These are phyloP conservation scores for Tricholoma sp. DNA, from an alignment of 768 basidiomycete genomes.

Conservation along the genomic window DNA sequence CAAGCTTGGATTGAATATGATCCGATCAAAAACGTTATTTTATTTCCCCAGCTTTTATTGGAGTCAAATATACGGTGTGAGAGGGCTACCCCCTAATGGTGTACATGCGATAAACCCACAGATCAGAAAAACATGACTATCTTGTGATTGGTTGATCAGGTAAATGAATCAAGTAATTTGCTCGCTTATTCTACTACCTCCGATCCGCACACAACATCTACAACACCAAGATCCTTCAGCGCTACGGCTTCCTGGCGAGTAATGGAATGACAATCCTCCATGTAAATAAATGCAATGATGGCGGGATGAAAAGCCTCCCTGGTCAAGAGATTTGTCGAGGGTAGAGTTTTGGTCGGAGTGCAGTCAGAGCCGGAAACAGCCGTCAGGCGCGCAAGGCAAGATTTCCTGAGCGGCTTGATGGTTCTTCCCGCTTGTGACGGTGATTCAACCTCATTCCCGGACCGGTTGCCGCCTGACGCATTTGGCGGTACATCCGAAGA, in stretches of 20 bases:
- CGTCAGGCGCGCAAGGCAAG: conserved; percentile 16
- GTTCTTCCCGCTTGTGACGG: conserved; percentile 18
- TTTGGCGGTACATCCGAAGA: conserved; percentile 12
- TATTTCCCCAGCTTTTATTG: too few relatives aligned
- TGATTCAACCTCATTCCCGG: conserved; percentile 8
- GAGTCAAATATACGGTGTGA: too few relatives aligned
- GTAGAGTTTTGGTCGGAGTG: background rate
- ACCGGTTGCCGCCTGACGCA: conserved; percentile 8
- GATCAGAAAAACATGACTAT: too few relatives aligned
- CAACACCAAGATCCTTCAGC: conserved; percentile 33
- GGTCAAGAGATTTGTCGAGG: background rate
- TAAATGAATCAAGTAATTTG: too few relatives aligned
- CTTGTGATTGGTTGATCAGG: too few relatives aligned
- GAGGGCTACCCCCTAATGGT: too few relatives aligned
- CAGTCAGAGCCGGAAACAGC: conserved; percentile 24
- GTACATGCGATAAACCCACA: too few relatives aligned
- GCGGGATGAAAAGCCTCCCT: conserved; percentile 30
- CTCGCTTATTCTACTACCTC: background rate
- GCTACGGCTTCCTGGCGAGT: conserved; percentile 30
- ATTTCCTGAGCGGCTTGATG: conserved; percentile 34
- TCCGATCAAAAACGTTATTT: too few relatives aligned
- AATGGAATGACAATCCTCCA: conserved; percentile 37
- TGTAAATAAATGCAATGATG: conserved; percentile 35
- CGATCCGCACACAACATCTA: conserved; percentile 13
- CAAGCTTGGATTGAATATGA: too few relatives aligned